A percentile compares a stretch with the other conserved stretches of the same genome.
phyloP scores from a whole-genome alignment of 192 early-diverging fungal species.

The Coemansia reversa region DNA sequence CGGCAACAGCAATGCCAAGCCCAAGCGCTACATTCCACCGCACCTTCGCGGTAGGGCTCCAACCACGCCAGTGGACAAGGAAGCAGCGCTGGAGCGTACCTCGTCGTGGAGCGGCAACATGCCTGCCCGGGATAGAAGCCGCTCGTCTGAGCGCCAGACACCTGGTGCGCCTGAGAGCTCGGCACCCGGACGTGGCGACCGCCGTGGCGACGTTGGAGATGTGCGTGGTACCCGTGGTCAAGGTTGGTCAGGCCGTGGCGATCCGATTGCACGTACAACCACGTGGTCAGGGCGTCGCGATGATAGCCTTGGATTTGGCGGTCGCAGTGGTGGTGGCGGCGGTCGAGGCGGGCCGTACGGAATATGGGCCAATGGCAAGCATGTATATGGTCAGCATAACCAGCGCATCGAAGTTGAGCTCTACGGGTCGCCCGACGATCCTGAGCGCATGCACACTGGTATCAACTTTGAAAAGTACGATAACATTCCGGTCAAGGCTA shows the following conservation, averaged over 20 bases:
- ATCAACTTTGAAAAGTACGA: slow-evolving; percentile 99
- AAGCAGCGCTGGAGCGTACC: slow-evolving; percentile 54
- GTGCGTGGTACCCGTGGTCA: slow-evolving; percentile 48
- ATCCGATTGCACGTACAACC: slow-evolving; percentile 48
- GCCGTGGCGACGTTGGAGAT: slow-evolving; percentile 42
- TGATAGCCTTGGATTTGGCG: slow-evolving; percentile 24
- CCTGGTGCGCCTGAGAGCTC: slow-evolving; percentile 18
- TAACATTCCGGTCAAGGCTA: slow-evolving; percentile 94
- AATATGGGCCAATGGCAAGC: slow-evolving; percentile 76
- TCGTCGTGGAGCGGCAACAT: slow-evolving; percentile 53
- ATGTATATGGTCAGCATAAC: slow-evolving; percentile 75
- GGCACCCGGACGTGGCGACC: slow-evolving; percentile 42
- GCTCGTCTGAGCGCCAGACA: slow-evolving; percentile 32
- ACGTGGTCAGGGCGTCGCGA: slow-evolving; percentile 57
- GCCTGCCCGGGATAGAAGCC: slow-evolving; percentile 48
- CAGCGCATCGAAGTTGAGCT: slow-evolving; percentile 78
- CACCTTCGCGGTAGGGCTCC: slow-evolving; percentile 61
- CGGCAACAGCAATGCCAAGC: slow-evolving; percentile 18
- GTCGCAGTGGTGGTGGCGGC: slow-evolving; percentile 22
- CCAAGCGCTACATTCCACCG: slow-evolving; percentile 67
- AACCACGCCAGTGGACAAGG: slow-evolving; percentile 45
- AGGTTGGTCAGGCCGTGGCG: slow-evolving; percentile 34
- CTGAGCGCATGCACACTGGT: slow-evolving; percentile 78
- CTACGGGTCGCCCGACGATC: slow-evolving; percentile 70
- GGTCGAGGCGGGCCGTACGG: slow-evolving; percentile 55